Evolutionary conservation across 2,329 filamentous ascomycete species (phyloP).

Genomic region (Pseudogymnoascus sp.): DNA sequence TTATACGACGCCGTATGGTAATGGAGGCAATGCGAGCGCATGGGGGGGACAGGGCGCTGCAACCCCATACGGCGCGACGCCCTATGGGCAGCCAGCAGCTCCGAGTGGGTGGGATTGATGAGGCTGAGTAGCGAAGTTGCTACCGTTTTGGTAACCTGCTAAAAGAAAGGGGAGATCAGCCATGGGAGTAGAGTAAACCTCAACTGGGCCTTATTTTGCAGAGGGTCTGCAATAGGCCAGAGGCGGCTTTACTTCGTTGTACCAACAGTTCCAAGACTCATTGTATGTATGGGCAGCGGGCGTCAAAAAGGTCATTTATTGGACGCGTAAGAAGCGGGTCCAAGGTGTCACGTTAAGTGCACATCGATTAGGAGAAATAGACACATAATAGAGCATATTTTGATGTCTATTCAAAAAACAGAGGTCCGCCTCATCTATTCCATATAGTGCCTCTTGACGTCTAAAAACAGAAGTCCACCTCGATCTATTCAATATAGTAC

Average conservation of each 20-base stretch:
- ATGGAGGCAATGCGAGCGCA: conserved; percentile 47
- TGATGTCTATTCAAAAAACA: background rate
- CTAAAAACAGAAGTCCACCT: background rate
- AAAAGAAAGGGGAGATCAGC: background rate
- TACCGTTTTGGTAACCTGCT: background rate
- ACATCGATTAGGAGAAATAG: background rate
- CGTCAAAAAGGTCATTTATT: conserved; percentile 5
- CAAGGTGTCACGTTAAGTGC: background rate
- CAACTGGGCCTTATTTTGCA: background rate
- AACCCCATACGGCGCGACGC: conserved; percentile 51
- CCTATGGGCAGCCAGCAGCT: conserved; percentile 42
- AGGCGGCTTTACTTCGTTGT: background rate
- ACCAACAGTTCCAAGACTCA: background rate
- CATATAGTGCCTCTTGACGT: conserved; percentile 1
- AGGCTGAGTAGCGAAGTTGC: background rate
- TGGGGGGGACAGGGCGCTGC: conserved; percentile 54
- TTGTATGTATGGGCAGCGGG: conserved; percentile 1
- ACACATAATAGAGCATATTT: background rate
- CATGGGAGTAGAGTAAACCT: background rate
- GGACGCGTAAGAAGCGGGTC: background rate
- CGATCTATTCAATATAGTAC: background rate
- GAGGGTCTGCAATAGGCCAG: background rate
- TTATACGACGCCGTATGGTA: conserved; percentile 60
- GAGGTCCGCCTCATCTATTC: background rate
- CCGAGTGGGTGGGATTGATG: conserved; percentile 23